Evolutionary conservation across 176 grass and related monocot genomes (phyloP), one percentile per base, ranked within the genome.

Genomic region (Pontederia crassipes): DNA sequence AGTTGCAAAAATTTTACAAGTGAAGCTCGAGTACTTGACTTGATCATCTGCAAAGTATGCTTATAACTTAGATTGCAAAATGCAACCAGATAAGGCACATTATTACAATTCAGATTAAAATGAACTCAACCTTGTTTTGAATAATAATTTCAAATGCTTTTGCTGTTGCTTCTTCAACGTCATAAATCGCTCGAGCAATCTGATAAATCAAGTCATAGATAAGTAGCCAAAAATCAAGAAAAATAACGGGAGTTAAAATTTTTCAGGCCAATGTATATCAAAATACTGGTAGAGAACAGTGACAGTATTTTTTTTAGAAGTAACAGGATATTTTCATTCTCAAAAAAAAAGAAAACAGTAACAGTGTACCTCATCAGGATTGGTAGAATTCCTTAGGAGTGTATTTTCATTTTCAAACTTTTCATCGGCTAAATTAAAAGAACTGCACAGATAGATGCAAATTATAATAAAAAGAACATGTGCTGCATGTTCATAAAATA

Each of bases 1-100:
- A 92, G 89, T 79, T 98, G 93, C 56, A 88, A 78, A 75, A 98
- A 92, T 68, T 78, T 91, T 74, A 98, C 54, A 48, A 98, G 87
- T 17, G 87, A 54, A 54, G 80, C 75, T 52, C 79, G 93, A 52
- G 79, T 92, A 59, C 88, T 82, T 74, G 73, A 51, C 76, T 86
- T 88, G 54, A 98, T 81, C 93, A 85, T 98, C 93, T 98, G 71
- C 48, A 88, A 58, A 57, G 78, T 65, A 54, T 62, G 57, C 50
- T 27, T 27, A 26, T 17, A 8, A 26, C 49, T 28, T 28, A 10
- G 17, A 50, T 28, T 28, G 3, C 20, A 15, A 51, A 13, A 27
- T 49, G 26, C 7, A 65, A 50, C 48, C 14, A 50, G 24, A 28
- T 4, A 51, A 26, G 2, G n/a, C 15, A 50, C 4, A 17, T 50